Percentiles rank a stretch among this genome's conserved stretches.
phyloP scores from a whole-genome alignment of 129 eudicot genomes.

The Flaveria bidentis region DNA sequence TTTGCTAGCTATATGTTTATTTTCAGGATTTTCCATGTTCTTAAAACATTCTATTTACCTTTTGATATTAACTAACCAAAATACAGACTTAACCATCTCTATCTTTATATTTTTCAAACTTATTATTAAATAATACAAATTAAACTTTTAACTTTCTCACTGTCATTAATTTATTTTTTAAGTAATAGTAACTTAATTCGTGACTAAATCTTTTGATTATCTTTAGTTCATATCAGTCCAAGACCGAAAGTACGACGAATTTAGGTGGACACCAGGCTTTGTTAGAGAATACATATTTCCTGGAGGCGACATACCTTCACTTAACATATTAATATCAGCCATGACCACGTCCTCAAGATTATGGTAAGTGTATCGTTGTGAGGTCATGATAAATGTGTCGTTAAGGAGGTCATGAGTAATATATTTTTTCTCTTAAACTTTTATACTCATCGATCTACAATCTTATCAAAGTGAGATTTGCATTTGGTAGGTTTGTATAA shows the following conservation, averaged over 20 bases:
- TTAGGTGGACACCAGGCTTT: constrained; percentile 58
- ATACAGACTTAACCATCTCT: too few species aligned
- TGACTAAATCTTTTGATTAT: not conserved
- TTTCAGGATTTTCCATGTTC: too few species aligned
- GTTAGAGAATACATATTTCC: constrained; percentile 80
- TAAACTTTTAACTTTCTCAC: not conserved
- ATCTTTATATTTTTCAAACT: too few species aligned
- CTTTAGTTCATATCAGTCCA: constrained; percentile 63
- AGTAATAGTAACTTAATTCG: not conserved
- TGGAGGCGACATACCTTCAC: constrained; percentile 70
- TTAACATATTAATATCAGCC: constrained; percentile 67
- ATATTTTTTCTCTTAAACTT: too few species aligned
- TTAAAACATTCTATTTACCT: too few species aligned
- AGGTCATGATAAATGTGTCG: not conserved
- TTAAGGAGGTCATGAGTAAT: not conserved
- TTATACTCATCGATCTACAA: too few species aligned
- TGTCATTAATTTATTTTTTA: not conserved
- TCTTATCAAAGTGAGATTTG: too few species aligned
- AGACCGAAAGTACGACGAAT: constrained; percentile 64
- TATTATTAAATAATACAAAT: not conserved
- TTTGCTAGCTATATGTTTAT: too few species aligned
- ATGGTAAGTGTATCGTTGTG: constrained; percentile 37
- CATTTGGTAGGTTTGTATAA: too few species aligned
- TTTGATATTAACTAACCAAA: too few species aligned
- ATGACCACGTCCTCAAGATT: constrained; percentile 73